These are phyloP conservation scores for Coccomyxa sp. DNA, from an alignment of 139 green algal genomes.

Conservation along the genomic window DNA sequence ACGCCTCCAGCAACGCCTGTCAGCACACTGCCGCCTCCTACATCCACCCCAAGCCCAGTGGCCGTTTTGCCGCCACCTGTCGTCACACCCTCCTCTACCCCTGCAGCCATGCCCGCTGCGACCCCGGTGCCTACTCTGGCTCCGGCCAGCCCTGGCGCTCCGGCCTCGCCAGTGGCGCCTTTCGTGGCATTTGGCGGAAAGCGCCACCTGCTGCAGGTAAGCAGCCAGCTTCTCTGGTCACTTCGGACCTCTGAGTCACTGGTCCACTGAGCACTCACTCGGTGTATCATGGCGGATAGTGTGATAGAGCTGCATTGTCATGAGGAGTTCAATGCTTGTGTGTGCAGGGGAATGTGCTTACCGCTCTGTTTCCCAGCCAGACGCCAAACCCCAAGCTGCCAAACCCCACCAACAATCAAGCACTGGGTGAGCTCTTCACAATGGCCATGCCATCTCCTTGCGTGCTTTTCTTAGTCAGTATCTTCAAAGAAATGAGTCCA, in stretches of 20 bases:
- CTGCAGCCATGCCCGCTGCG: too few relatives aligned
- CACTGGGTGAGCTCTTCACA: neutral
- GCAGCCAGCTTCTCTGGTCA: neutral
- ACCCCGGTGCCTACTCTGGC: too few relatives aligned
- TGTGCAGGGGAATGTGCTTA: neutral
- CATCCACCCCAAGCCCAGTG: too few relatives aligned
- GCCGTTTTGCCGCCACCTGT: too few relatives aligned
- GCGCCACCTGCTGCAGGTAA: neutral
- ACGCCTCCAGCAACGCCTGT: too few relatives aligned
- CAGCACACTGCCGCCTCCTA: too few relatives aligned
- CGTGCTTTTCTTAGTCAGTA: neutral
- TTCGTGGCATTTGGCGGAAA: neutral
- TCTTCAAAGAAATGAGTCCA: neutral
- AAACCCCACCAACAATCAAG: neutral
- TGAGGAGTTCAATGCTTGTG: neutral
- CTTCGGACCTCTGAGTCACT: neutral
- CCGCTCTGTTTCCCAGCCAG: neutral
- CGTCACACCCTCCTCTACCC: too few relatives aligned
- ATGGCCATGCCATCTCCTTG: too few relatives aligned
- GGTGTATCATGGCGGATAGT: neutral
- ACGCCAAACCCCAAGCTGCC: neutral
- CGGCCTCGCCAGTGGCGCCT: too few relatives aligned
- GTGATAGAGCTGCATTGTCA: neutral
- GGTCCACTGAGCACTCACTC: neutral
- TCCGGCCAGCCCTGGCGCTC: too few relatives aligned